Percentiles rank a stretch among this genome's conserved stretches.
Evolutionary conservation across 768 basidiomycete species (phyloP).

Genomic region (Termitomyces sp.): DNA sequence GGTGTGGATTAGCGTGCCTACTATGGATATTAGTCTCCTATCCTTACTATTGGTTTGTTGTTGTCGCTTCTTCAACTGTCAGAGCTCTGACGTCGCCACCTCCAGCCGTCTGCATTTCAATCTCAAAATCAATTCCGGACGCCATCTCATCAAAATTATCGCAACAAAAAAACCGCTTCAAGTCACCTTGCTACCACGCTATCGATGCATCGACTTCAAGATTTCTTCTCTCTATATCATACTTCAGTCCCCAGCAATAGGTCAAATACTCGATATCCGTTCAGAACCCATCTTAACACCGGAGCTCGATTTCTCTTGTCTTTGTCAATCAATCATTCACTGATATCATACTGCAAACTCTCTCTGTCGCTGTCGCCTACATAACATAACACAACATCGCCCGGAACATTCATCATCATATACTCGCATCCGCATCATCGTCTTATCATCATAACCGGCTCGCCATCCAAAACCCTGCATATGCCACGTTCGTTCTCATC

Average conservation of each 20-base stretch:
- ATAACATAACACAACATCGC: not conserved
- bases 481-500: not conserved
- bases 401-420: not conserved
- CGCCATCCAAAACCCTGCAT: not conserved
- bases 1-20: not conserved
- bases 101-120: slow-evolving; percentile 1
- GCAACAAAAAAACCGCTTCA: not conserved
- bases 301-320: not conserved
- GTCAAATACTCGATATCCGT: not conserved
- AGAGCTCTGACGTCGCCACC: not conserved
- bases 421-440: not conserved
- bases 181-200: not conserved
- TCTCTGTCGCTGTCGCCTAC: not conserved
- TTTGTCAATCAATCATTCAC: not conserved
- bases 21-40: not conserved
- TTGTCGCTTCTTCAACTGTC: not conserved
- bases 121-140: not conserved
- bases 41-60: not conserved
- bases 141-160: not conserved
- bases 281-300: not conserved
- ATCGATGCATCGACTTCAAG: not conserved
- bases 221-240: not conserved
- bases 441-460: not conserved
- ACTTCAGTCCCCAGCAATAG: not conserved
- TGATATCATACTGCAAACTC: not conserved